Conservation (phyloP, 257 asterid species). For the Linderniella brevidens region DNA sequence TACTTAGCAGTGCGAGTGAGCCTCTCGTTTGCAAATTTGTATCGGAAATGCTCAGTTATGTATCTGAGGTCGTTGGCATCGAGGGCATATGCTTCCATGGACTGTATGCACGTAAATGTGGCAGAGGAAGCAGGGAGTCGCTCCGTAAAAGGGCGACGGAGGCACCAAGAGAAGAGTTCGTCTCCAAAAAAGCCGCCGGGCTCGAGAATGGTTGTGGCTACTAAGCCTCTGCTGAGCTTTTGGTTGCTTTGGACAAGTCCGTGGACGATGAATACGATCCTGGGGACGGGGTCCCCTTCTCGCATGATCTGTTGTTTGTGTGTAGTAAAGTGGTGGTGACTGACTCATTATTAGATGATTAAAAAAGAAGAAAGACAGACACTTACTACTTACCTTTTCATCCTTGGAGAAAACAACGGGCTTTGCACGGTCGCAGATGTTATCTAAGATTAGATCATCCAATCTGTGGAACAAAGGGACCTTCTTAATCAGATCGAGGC, state of each 20-base stretch:
- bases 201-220: constrained; percentile 30
- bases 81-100: constrained; percentile 38
- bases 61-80: constrained; percentile 32
- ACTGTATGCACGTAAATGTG: constrained; percentile 32
- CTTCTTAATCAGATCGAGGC: constrained; percentile 68
- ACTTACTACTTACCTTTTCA: constrained; percentile 96
- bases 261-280: constrained; percentile 38
- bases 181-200: constrained; percentile 56
- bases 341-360: too few species aligned
- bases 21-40: constrained; percentile 40
- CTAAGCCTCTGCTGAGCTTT: constrained; percentile 27
- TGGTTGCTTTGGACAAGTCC: constrained; percentile 44
- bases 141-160: constrained; percentile 40
- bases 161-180: constrained; percentile 58
- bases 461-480: constrained; percentile 67
- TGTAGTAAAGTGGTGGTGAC: too few species aligned
- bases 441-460: constrained; percentile 82
- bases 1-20: constrained; percentile 33
- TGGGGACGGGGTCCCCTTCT: constrained; percentile 56
- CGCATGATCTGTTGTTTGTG: constrained; percentile 41
- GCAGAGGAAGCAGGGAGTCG: constrained; percentile 53
- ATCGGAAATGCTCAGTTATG: constrained; percentile 48
- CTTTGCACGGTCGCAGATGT: constrained; percentile 84
- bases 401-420: constrained; percentile 75
- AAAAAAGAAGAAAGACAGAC: too few species aligned